phyloP scores from a whole-genome alignment of 257 asterid species.

The Solanum clarkiae region DNA sequence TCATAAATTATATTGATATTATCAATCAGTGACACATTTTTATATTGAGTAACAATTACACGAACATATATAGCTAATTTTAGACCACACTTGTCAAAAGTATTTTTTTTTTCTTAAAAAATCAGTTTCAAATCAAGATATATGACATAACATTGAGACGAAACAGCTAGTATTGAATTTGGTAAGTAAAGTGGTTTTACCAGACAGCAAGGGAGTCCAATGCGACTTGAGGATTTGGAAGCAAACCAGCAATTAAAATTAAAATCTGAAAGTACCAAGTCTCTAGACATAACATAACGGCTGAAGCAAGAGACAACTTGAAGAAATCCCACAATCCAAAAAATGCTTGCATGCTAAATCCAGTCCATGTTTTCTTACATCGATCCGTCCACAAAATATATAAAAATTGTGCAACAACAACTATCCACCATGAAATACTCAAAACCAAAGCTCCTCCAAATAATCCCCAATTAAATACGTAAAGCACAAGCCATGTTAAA shows the following conservation, averaged over 20 bases:
- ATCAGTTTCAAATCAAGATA: too few species aligned
- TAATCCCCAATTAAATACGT: background rate
- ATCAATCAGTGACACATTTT: too few species aligned
- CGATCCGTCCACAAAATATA: background rate
- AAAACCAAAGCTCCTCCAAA: conserved; percentile 1
- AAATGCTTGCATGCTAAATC: background rate
- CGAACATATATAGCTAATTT: too few species aligned
- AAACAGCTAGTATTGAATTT: background rate
- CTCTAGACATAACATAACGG: background rate
- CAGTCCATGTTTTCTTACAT: conserved; percentile 1
- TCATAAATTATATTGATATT: background rate
- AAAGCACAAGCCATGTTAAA: background rate
- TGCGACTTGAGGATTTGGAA: conserved; percentile 3
- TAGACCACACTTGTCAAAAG: too few species aligned
- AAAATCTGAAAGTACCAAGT: background rate
- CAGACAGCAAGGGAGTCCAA: background rate
- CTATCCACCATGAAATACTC: conserved; percentile 1
- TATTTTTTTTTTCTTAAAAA: too few species aligned
- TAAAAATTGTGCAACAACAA: background rate
- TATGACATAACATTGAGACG: too few species aligned
- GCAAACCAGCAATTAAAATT: conserved; percentile 1
- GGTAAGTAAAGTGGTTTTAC: background rate
- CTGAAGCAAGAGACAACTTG: background rate
- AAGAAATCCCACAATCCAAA: conserved; percentile 1
- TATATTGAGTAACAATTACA: too few species aligned